Base-by-base conservation (phyloP, 2,329 filamentous ascomycete species). In the Claviceps sp. region DNA sequence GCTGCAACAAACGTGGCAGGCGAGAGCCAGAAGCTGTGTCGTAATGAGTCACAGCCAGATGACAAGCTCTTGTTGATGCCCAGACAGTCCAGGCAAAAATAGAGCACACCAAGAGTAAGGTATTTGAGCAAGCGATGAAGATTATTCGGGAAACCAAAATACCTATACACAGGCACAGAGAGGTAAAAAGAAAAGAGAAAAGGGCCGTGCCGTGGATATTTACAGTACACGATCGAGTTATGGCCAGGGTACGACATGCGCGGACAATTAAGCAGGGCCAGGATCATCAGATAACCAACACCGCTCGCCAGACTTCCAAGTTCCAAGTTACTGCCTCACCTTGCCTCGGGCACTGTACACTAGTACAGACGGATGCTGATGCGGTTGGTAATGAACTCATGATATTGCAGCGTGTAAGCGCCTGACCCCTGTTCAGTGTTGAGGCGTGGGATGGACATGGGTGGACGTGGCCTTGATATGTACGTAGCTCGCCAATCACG, bases 401-500 rank as follows among this genome's bases (percentile, higher is more conserved):
- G 42, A 49, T 48, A 45, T 20, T 40, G 38, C 34, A 50, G 54
- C 57, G 49, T 52, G 51, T 58, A 64, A 62, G 62, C 62, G 62
- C 61, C 62, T 57, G 57, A 45, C 54, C 54, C 55, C 44, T 36
- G 53, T 22, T 24, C 30, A 34, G 30, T 34, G 9, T 11, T 5
- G 44, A 48, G 50, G 51, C 50, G 50, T 30, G 41, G 44, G 20
- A 13, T 24, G 42, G 40, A 22, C 40, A 20, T 42, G 40, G 40
- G n/a, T 42, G 40, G 40, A 20, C 20, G 40, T 42, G 18, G 40
- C 9, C 30, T 34, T 34, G 30, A 20, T 37, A n/a, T n/a, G n/a
- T n/a, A n/a, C n/a, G n/a, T n/a, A 20, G 41, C n/a, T 48, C 56
- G 50, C 61, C 62, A 65, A 65, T 63, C 62, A 63, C 57, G 58